phyloP scores from a whole-genome alignment of 164 flowering plant species.

The Dillenia suffruticosa region DNA sequence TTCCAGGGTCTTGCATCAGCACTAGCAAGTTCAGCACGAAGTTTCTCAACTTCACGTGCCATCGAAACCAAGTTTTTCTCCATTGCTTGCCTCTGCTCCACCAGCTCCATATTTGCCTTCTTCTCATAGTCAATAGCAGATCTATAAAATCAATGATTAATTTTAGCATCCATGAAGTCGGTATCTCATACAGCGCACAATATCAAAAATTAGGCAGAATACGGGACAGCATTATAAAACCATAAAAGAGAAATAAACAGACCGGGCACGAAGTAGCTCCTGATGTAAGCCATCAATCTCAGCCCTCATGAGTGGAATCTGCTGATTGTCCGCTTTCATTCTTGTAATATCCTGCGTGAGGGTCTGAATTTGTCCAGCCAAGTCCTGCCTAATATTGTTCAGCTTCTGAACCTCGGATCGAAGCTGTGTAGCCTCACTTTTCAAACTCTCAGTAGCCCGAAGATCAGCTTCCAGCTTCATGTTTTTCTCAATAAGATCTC shows the following conservation, averaged over 20 bases:
- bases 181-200: neutral
- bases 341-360: conserved; percentile 58
- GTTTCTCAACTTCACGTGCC: conserved; percentile 95
- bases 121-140: conserved; percentile 81
- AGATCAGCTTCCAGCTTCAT: conserved; percentile 87
- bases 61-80: conserved; percentile 86
- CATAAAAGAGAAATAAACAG: neutral
- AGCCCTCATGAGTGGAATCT: conserved; percentile 54
- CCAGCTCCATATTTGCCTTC: conserved; percentile 69
- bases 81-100: conserved; percentile 86
- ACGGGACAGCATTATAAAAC: neutral
- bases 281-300: conserved; percentile 81
- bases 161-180: conserved; percentile 5
- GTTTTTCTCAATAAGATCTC: conserved; percentile 79
- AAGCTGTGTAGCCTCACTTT: conserved; percentile 59
- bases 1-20: conserved; percentile 63
- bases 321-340: conserved; percentile 67
- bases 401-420: conserved; percentile 71
- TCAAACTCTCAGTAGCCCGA: conserved; percentile 72
- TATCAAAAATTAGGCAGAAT: neutral
- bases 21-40: conserved; percentile 68
- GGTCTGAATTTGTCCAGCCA: conserved; percentile 56
- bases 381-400: conserved; percentile 53
- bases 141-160: conserved; percentile 30
- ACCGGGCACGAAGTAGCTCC: conserved; percentile 90